Conservation (phyloP, 139 green algal species). For the Pleodorina starrii region DNA sequence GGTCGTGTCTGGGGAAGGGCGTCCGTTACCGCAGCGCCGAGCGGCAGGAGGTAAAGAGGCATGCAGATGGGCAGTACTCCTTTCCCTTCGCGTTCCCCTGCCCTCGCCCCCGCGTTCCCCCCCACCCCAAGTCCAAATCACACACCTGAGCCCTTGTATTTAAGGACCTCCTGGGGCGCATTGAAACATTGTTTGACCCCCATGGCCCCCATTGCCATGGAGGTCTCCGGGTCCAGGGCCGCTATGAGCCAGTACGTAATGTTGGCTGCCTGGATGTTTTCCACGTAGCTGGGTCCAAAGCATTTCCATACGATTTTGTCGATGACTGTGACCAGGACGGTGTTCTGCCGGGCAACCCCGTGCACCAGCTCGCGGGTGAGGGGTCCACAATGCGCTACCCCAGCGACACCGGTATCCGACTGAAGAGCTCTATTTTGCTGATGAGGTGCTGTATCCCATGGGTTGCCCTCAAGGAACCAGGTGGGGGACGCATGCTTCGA, state of each 20-base stretch:
- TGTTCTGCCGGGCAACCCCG: constrained; percentile 6
- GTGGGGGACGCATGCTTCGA: not conserved
- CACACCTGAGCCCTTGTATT: constrained; percentile 45
- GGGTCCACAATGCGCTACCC: constrained; percentile 7
- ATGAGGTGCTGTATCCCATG: not conserved
- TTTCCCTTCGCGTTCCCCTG: too few relatives aligned
- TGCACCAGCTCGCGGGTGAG: constrained; percentile 8
- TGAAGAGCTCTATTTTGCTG: not conserved
- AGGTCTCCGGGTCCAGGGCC: constrained; percentile 40
- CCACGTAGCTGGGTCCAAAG: constrained; percentile 45
- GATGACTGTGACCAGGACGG: constrained; percentile 7
- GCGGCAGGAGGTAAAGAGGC: too few relatives aligned
- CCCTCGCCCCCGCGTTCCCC: too few relatives aligned
- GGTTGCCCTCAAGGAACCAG: not conserved
- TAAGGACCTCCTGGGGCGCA: constrained; percentile 43
- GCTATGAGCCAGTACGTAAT: constrained; percentile 50
- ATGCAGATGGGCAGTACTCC: too few relatives aligned
- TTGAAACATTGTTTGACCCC: constrained; percentile 48
- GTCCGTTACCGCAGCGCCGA: too few relatives aligned
- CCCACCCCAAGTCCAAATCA: too few relatives aligned
- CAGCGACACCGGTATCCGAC: not conserved
- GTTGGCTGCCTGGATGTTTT: constrained; percentile 42
- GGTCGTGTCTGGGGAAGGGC: constrained; percentile 8
- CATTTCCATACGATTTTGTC: constrained; percentile 40
- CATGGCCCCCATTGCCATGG: constrained; percentile 1